Percentiles rank a stretch among this genome's conserved stretches.
These are phyloP conservation scores for Plasmopara halstedii DNA, from an alignment of 352 stramenopile genomes.

Conservation along the genomic window DNA sequence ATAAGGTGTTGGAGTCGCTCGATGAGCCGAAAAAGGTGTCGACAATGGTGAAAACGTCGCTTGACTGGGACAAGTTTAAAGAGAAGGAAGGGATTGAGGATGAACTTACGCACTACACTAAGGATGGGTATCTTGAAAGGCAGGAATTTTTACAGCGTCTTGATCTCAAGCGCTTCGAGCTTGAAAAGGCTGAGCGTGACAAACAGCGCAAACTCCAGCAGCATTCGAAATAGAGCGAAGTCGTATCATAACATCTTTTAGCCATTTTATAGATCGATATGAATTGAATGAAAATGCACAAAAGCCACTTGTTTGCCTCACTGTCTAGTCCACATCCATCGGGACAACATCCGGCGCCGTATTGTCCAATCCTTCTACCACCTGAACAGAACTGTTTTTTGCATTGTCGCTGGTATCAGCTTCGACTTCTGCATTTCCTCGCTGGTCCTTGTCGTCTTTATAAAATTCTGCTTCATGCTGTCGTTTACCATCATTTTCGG, in stretches of 20 bases:
- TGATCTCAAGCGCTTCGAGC: constrained; percentile 84
- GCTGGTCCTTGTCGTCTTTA: constrained; percentile 69
- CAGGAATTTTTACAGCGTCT: constrained; percentile 92
- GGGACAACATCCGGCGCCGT: constrained; percentile 57
- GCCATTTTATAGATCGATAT: too few species aligned
- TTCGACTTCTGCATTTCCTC: constrained; percentile 45
- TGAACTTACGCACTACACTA: constrained; percentile 89
- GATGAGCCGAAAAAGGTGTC: constrained; percentile 88
- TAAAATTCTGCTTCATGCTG: constrained; percentile 82
- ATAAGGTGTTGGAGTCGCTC: constrained; percentile 82
- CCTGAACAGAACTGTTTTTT: constrained; percentile 16
- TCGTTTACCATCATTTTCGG: constrained; percentile 61
- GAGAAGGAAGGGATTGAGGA: constrained; percentile 87
- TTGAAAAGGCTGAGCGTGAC: constrained; percentile 84
- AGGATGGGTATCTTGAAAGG: constrained; percentile 92
- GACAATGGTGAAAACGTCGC: constrained; percentile 92
- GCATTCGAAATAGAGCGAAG: too few species aligned
- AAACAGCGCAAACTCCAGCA: constrained; percentile 55
- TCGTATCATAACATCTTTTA: too few species aligned
- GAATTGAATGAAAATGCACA: too few species aligned
- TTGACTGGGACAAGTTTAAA: constrained; percentile 96
- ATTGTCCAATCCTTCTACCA: constrained; percentile 36
- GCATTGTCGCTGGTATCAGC: constrained; percentile 16
- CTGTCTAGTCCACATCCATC: constrained; percentile 65
- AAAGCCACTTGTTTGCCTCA: constrained; percentile 1